Base-by-base conservation (phyloP, 805 yeast species). In the Huiozyma naganishii region DNA sequence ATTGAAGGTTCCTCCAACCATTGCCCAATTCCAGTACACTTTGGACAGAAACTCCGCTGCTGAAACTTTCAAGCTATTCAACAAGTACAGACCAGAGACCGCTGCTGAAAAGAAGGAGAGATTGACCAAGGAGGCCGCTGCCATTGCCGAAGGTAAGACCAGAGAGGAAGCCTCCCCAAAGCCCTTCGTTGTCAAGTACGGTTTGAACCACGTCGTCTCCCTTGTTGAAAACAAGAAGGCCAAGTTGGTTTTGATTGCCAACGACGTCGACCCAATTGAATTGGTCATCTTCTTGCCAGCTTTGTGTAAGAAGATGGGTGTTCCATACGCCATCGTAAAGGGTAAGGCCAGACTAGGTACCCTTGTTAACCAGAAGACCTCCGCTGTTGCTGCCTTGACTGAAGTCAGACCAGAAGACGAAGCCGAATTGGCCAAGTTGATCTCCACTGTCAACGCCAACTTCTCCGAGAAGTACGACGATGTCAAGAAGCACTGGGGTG, bases 21-120 rank as follows among this genome's bases (percentile, higher is more conserved):
- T 90, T 68, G 80, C 97, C 56, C 98, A 90, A 77, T 90, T 90
- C 82, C 88, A 87, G 67, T 75, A 83, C 74, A 82, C 88, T 65
- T 79, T 90, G 71, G 98, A 90, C 84, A 89, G 89, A 84, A 90
- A 90, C 88, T 84, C 97, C 59, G 97, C 98, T 65, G 76, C 96
- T 63, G 94, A 85, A 74, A 77, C 95, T 61, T 85, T 90, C 82
- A 89, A 89, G 80, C 81, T 90, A 65, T 82, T 90, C 77, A 88
- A 88, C 94, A 90, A 92, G 79, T 90, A 90, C 87, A 83, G 95
- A 77, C 97, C 98, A 68, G 98, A 90, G 80, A 85, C 96, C 55
- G 66, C 80, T 66, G 83, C 88, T 68, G 96, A 92, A 79, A 90
- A 90, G 95, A 88, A 88, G 82, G 96, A 87, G 78, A 88, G 98